Evolutionary conservation across 306 rosid genomes (phyloP), one percentile per base, ranked within the genome.

Genomic region (Lathyrus aphaca): DNA sequence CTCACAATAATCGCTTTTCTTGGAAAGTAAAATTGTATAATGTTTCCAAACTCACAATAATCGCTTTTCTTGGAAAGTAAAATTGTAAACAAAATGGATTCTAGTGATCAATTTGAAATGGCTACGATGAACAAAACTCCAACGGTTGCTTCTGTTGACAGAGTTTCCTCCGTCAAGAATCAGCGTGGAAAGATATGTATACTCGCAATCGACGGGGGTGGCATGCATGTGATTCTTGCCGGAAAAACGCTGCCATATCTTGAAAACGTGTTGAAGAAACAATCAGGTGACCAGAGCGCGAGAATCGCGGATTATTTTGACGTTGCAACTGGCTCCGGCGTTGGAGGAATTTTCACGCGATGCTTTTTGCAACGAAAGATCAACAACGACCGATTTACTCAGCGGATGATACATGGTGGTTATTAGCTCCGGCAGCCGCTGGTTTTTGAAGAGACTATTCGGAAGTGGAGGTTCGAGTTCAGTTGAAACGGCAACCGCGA

Each of bases 101-200:
- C 80, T 10, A 8, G 8, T 60, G 81, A 84, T 46, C 79, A 23
- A 9, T 10, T 81, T 63, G 99, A 89, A 82, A 88, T 89, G 99
- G 99, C 6, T 95, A 95, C 46, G 99, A 95, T 3, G 92, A 91
- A 60, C 97, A 91, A 30, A 2, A 27, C 74, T 18, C n/a, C 21
- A 5, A 6, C 12, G 10, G 14, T 64, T 69, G 46, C 66, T 42
- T 11, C 61, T 29, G 59, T 29, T 4, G 82, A 77, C 56, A 80
- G 62, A 21, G 81, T 79, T 29, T 74, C 88, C 14, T 86, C 92
- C 17, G 82, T 95, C 37, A 95, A 91, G 75, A 95, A 89, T 79
- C 99, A 95, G 84, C 81, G 99, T 8, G 99, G 99, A 1, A 95
- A 95, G 82, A 82, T 95, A 71, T 95, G 99, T 76, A 86, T 95